Evolutionary conservation across 352 stramenopile genomes (phyloP).

Genomic region (Phytophthora crassamura): DNA sequence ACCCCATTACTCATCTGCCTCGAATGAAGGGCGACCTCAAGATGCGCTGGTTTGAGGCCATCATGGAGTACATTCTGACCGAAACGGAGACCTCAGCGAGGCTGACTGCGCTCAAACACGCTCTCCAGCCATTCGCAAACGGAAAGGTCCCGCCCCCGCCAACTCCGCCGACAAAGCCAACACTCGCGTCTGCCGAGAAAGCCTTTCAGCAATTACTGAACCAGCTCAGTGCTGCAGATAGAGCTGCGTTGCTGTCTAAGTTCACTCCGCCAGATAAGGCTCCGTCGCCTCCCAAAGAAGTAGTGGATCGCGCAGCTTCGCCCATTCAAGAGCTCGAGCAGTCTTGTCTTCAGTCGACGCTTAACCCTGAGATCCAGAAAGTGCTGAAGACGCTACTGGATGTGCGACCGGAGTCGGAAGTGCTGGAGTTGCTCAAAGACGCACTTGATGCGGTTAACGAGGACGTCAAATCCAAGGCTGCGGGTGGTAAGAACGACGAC

Average conservation of each 20-base stretch:
- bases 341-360: background rate
- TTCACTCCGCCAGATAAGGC: conserved; percentile 16
- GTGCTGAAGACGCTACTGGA: conserved; percentile 50
- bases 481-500: background rate
- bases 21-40: conserved; percentile 65
- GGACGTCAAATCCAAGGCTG: background rate
- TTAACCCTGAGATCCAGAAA: conserved; percentile 33
- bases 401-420: conserved; percentile 42
- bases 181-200: conserved; percentile 34
- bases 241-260: conserved; percentile 36
- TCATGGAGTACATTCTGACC: conserved; percentile 46
- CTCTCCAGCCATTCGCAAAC: conserved; percentile 56
- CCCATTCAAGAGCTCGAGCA: conserved; percentile 38
- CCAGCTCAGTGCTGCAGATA: conserved; percentile 36
- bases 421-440: conserved; percentile 48
- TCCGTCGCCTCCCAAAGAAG: background rate
- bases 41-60: conserved; percentile 64
- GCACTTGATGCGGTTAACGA: conserved; percentile 7
- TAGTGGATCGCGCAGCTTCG: conserved; percentile 42
- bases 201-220: conserved; percentile 33
- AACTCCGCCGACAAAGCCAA: conserved; percentile 12
- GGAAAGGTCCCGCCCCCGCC: conserved; percentile 31
- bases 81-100: conserved; percentile 55
- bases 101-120: conserved; percentile 56
- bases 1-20: conserved; percentile 37